Evolutionary conservation across 2,329 filamentous ascomycete species (phyloP).

Genomic region (Clarireedia monteithiana): DNA sequence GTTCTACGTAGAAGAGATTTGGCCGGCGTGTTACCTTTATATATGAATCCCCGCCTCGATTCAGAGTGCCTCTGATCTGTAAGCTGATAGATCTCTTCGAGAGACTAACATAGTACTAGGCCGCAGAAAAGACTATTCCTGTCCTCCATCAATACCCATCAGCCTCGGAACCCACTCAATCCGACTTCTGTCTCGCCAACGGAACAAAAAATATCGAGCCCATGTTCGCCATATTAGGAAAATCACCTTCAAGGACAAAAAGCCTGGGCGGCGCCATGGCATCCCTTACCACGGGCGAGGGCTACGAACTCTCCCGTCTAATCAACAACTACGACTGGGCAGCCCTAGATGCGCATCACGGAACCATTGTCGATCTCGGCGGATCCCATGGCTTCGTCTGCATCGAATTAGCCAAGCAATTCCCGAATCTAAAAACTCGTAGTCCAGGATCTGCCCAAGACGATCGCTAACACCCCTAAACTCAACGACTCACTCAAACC

Average conservation of each 20-base stretch:
- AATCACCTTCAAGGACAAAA: slow-evolving; percentile 38
- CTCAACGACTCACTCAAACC: slow-evolving; percentile 34
- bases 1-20: slow-evolving; percentile 47
- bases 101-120: slow-evolving; percentile 28
- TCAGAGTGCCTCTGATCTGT: too few species aligned
- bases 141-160: slow-evolving; percentile 39
- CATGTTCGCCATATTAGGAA: slow-evolving; percentile 47
- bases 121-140: slow-evolving; percentile 38
- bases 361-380: slow-evolving; percentile 50
- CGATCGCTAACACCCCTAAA: slow-evolving; percentile 39
- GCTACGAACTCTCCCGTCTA: slow-evolving; percentile 46
- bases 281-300: slow-evolving; percentile 46
- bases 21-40: slow-evolving; percentile 15
- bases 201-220: slow-evolving; percentile 42
- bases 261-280: slow-evolving; percentile 49
- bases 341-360: slow-evolving; percentile 36
- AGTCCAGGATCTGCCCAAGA: slow-evolving; percentile 45
- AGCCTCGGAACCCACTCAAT: slow-evolving; percentile 39
- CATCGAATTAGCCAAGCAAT: slow-evolving; percentile 44
- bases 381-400: slow-evolving; percentile 51
- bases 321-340: slow-evolving; percentile 47
- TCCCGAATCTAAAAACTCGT: slow-evolving; percentile 45
- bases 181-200: slow-evolving; percentile 45
- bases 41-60: too few species aligned
- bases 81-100: neutral